Conservation (phyloP, 176 grass and related monocot species). For the Puccinellia tenuiflora region DNA sequence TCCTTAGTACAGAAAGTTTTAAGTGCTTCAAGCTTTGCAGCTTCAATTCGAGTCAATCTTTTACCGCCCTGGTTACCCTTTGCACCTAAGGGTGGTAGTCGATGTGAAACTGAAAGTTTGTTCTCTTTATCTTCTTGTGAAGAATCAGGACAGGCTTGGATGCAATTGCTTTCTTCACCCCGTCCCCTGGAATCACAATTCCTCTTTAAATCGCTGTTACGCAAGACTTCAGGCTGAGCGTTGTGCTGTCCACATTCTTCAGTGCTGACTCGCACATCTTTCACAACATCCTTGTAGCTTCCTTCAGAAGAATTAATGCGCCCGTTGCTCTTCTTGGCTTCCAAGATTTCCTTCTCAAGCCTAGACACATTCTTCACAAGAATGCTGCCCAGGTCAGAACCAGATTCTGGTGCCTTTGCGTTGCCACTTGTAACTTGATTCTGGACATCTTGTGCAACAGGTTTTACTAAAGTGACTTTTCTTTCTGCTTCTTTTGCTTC, state of each 20-base stretch:
- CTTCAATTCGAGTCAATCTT: constrained; percentile 51
- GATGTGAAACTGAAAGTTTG: background rate
- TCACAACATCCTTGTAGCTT: background rate
- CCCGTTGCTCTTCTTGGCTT: constrained; percentile 42
- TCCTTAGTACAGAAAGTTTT: constrained; percentile 40
- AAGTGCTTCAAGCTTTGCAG: constrained; percentile 50
- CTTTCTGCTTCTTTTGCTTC: constrained; percentile 47
- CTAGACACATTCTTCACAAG: constrained; percentile 56
- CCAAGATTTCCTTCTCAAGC: constrained; percentile 58
- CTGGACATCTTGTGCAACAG: background rate
- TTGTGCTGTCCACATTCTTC: constrained; percentile 17
- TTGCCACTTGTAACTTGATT: constrained; percentile 5
- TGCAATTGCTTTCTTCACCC: constrained; percentile 17
- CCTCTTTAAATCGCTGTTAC: background rate
- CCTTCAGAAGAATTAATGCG: background rate
- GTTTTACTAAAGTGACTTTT: constrained; percentile 17
- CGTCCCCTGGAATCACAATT: background rate
- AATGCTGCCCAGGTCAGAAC: constrained; percentile 46
- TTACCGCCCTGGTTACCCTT: constrained; percentile 25
- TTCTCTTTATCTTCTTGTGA: constrained; percentile 57
- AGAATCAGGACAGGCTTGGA: background rate
- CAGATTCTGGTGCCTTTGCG: background rate
- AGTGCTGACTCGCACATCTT: constrained; percentile 8
- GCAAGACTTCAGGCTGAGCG: constrained; percentile 18
- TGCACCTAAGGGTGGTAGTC: constrained; percentile 31